Evolutionary conservation across 1,139 yeast genomes (phyloP), one percentile per base, ranked within the genome.

Genomic region (Blastobotrys apis): DNA sequence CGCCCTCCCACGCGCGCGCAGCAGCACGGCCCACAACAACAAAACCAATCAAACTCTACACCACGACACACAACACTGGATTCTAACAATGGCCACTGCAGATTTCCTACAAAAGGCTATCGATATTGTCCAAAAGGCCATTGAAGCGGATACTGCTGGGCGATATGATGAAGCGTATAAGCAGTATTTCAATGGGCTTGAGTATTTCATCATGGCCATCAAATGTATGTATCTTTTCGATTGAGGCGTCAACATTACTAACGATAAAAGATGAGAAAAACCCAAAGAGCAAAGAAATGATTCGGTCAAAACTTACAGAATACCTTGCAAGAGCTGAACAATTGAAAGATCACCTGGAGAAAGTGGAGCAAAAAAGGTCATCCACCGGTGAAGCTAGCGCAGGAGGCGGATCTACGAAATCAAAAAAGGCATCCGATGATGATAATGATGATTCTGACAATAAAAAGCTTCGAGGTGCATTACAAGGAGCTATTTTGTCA

Each of bases 151-250:
- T 63, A 81, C 87, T 20, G 92, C 90, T 25, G 84, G 94, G 39
- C 75, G 84, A 53, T 92, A 90, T 58, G 96, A 87, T 49, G 97
- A 92, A 54, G 98, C 98, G 0, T 92, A 92, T 65, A 85, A 87
- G 49, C 76, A 87, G 39, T 94, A 94, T 67, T 88, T 85, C 70
- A 86, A 85, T 58, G 97, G 97, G 2, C 73, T 94, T 49, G 98
- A 92, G 63, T 94, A 92, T 65, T 73, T 94, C 56, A 88, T 94
- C 96, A 74, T 88, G 56, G 98, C 98, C 3, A 74, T 94, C 58
- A 94, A 94, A 67, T 92, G 69, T 64, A 48, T 35, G 67, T 51
- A 27, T 4, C 33, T 33, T n/a, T 37, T 13, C 27, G 8, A 15
- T n/a, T n/a, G 3, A 6, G 32, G 16, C n/a, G 16, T 15, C n/a